phyloP scores from a whole-genome alignment of 2,329 filamentous ascomycete genomes.

The Pestalotiopsis fici region DNA sequence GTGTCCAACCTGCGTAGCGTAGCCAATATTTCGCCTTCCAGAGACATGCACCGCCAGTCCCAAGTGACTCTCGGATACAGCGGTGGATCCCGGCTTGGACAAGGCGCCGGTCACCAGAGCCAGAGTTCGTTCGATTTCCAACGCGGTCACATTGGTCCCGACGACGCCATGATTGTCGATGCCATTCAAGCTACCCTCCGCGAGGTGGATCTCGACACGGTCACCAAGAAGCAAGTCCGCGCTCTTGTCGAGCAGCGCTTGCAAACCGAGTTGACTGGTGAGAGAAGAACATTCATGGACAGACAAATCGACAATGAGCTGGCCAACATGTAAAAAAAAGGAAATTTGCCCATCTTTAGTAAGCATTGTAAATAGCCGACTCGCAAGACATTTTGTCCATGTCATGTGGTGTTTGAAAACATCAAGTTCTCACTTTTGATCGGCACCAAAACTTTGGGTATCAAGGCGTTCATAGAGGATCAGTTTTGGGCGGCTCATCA shows the following conservation, averaged over 20 bases:
- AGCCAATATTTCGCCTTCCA: conserved; percentile 48
- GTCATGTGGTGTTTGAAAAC: no score
- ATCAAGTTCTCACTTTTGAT: neutral
- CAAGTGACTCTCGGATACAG: conserved; percentile 48
- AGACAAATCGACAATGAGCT: conserved; percentile 90
- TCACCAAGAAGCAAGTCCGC: conserved; percentile 96
- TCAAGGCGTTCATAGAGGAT: neutral
- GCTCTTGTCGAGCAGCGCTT: conserved; percentile 91
- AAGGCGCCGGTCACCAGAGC: conserved; percentile 45
- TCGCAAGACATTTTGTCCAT: neutral
- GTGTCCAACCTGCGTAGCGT: conserved; percentile 59
- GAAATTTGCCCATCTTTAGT: neutral
- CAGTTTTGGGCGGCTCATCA: neutral
- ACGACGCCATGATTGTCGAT: conserved; percentile 78
- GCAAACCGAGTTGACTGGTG: conserved; percentile 84
- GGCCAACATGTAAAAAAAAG: conserved; percentile 74
- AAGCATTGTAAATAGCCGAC: neutral
- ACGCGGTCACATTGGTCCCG: conserved; percentile 62
- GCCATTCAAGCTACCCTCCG: conserved; percentile 79
- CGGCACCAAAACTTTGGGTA: neutral
- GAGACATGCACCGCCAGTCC: conserved; percentile 39
- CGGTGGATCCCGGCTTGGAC: conserved; percentile 47
- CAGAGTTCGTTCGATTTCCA: conserved; percentile 63
- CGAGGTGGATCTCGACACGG: conserved; percentile 92
- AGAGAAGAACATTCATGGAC: conserved; percentile 88